These are phyloP conservation scores for Phytopythium boreale DNA, from an alignment of 352 stramenopile genomes.

Conservation along the genomic window DNA sequence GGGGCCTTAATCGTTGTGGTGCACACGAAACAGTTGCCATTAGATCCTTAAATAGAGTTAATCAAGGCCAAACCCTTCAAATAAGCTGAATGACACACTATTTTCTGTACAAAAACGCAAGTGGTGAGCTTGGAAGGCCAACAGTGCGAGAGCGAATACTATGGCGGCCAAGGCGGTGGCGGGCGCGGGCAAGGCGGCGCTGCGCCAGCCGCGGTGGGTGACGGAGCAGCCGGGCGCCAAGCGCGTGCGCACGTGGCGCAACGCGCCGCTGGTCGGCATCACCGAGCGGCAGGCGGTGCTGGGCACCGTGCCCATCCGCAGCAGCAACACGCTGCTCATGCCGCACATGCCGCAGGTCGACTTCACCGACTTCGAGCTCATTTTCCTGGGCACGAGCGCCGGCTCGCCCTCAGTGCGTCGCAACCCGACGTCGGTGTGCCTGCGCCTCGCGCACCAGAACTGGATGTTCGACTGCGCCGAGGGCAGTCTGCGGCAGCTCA, in stretches of 20 bases:
- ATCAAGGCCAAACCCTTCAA: not conserved
- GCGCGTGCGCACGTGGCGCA: conserved; percentile 16
- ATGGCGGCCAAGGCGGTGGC: conserved; percentile 2
- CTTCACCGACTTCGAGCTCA: conserved; percentile 84
- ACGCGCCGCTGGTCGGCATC: conserved; percentile 23
- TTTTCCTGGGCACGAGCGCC: conserved; percentile 80
- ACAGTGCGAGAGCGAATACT: not conserved
- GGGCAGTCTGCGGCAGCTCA: conserved; percentile 75
- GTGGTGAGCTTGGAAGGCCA: not conserved
- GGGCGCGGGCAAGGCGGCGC: not conserved
- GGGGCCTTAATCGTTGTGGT: not conserved
- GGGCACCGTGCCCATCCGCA: conserved; percentile 51
- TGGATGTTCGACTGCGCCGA: conserved; percentile 91
- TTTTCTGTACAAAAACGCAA: not conserved
- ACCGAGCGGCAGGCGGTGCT: conserved; percentile 35
- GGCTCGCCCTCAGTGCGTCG: conserved; percentile 67
- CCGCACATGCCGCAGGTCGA: conserved; percentile 24
- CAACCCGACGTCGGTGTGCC: conserved; percentile 57
- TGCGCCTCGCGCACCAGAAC: conserved; percentile 62
- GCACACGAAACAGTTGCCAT: not conserved
- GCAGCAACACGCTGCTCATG: conserved; percentile 51
- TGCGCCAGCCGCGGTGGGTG: conserved; percentile 6
- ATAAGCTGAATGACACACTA: not conserved
- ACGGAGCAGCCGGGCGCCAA: conserved; percentile 12
- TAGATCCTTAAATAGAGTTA: not conserved